Base-by-base conservation (phyloP, 139 green algal species). In the Micractinium sp. region DNA sequence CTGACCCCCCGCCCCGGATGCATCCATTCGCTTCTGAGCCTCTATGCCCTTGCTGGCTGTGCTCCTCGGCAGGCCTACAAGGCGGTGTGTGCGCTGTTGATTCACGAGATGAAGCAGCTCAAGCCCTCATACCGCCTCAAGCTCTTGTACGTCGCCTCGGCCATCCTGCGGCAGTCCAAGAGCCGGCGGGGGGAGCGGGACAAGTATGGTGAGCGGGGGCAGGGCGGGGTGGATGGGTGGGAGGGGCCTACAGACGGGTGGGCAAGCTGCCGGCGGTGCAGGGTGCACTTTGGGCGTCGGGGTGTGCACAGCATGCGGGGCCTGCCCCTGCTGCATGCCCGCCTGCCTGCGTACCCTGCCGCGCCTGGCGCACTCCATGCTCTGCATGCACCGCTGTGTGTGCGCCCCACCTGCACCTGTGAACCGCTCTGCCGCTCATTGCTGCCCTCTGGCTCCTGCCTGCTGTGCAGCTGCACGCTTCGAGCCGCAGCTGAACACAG, bases 1-100 rank as follows among this genome's bases (percentile, higher is more conserved):
- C 47, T 9, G 47, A 9, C 47, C 47, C 47, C 47, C 9, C 47
- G 47, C 47, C 47, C 47, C 9, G 5, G 47, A 5, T 16, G 5
- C 47, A 56, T 56, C 9, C 47, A 56, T 56, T 56, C 47, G 47
- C 47, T 56, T 9, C 9, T 16, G 7, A 56, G 9, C 9, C 47
- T 56, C 47, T 56, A 56, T 56, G 13, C 9, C n/a, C 63, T 47
- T 61, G 56, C 31, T 76, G 47, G 47, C 23, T 41, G 41, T 20
- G 3, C 16, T 35, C 18, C 63, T 31, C 1, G 86, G 89, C 90
- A 95, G 92, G 91, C 89, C 63, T 95, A 95, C 83, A 95, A 95
- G 86, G 85, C 90, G 23, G 92, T 95, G 29, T 90, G 88, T 29
- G 84, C 86, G 3, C 83, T 95, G 47, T 56, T 95, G 22, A 61